Conservation (phyloP, 768 basidiomycete species). For the Tulasnella sp. region DNA sequence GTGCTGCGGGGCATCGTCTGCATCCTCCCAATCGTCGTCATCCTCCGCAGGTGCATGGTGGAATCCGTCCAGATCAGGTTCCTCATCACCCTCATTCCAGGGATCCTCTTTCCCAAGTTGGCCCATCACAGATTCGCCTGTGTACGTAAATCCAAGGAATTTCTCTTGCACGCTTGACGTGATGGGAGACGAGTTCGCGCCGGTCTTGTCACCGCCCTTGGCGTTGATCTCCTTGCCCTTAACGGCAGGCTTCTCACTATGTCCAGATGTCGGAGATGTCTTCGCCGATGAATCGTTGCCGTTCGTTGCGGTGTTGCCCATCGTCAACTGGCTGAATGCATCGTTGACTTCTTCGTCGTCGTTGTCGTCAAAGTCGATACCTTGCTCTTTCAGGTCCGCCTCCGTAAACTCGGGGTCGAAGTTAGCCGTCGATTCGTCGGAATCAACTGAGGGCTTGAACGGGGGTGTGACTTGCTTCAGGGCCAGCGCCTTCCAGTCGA, state of each 20-base stretch:
- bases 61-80: not conserved
- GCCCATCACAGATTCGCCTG: conserved; percentile 32
- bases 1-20: not conserved
- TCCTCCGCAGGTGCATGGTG: not conserved
- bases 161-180: conserved; percentile 93
- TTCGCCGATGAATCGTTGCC: conserved; percentile 16
- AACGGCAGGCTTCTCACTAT: conserved; percentile 16
- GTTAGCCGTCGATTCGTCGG: conserved; percentile 95
- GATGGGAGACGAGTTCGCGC: conserved; percentile 51
- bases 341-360: conserved; percentile 45
- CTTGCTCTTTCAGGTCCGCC: conserved; percentile 73
- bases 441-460: conserved; percentile 96
- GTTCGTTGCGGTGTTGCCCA: conserved; percentile 47
- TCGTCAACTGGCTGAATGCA: conserved; percentile 48
- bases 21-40: conserved; percentile 14
- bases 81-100: conserved; percentile 11
- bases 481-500: conserved; percentile 86
- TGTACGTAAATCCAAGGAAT: conserved; percentile 78
- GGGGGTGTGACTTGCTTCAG: conserved; percentile 89
- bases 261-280: conserved; percentile 16
- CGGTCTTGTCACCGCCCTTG: conserved; percentile 35
- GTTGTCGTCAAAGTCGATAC: conserved; percentile 33
- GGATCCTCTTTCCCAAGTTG: conserved; percentile 32
- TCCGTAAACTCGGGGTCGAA: conserved; percentile 97
- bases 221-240: conserved; percentile 16